Percentiles rank a stretch among this genome's conserved stretches.
Conservation (phyloP, 306 rosid genomes). For the Fragaria iinumae region DNA sequence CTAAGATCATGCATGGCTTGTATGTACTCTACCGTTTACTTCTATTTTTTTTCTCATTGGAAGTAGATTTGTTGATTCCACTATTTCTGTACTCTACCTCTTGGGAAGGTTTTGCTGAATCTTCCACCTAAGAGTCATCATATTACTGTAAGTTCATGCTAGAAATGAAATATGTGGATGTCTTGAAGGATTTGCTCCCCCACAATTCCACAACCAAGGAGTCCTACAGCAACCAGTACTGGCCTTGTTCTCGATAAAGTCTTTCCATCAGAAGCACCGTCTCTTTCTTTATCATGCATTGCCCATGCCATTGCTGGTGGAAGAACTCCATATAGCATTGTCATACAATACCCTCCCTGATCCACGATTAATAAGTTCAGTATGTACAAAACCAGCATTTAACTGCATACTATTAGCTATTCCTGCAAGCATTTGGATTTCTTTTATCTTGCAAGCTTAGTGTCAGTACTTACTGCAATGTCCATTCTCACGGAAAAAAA, state of each 20-base stretch:
- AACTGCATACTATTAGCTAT: neutral
- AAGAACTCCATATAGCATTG: constrained; percentile 71
- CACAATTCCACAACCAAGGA: constrained; percentile 55
- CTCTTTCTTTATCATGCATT: constrained; percentile 38
- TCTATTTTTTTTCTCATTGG: neutral
- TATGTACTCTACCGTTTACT: neutral
- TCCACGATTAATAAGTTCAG: constrained; percentile 13
- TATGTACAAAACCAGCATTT: neutral
- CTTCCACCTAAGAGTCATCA: neutral
- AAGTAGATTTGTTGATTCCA: neutral
- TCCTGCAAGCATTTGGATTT: neutral
- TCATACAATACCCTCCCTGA: constrained; percentile 83
- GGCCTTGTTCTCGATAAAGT: constrained; percentile 45
- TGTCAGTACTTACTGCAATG: constrained; percentile 4
- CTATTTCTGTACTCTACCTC: neutral
- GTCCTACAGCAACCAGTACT: constrained; percentile 48
- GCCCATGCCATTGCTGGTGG: constrained; percentile 84
- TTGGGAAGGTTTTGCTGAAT: neutral
- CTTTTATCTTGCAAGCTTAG: neutral
- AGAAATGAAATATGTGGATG: constrained; percentile 34
- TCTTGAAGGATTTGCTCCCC: constrained; percentile 59
- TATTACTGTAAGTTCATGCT: neutral
- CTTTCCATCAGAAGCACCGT: constrained; percentile 22
- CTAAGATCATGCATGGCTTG: neutral
- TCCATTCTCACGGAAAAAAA: neutral